Conservation (phyloP, 306 rosid genomes). For the Potentilla sterilis region DNA sequence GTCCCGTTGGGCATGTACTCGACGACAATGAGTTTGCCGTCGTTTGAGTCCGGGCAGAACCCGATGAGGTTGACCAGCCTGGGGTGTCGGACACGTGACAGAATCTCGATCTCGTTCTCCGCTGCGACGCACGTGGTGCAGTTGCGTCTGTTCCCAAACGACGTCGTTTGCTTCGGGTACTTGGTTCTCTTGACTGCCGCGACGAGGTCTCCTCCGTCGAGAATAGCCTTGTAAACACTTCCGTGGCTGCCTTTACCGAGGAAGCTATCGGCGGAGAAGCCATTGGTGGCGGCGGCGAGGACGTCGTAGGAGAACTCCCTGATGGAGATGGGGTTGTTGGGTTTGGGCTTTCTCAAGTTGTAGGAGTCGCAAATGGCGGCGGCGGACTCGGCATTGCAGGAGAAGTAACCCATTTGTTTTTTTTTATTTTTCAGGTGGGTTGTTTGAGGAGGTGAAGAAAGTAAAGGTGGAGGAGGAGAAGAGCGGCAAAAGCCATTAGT, state of each 20-base stretch:
- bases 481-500: conserved; percentile 53
- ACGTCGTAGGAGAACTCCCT: conserved; percentile 47
- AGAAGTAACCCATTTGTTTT: conserved; percentile 55
- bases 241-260: conserved; percentile 91
- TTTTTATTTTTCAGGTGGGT: not conserved
- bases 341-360: conserved; percentile 15
- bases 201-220: conserved; percentile 55
- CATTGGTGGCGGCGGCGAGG: conserved; percentile 51
- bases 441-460: not conserved
- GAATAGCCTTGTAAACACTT: conserved; percentile 62
- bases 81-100: conserved; percentile 52
- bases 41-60: conserved; percentile 44
- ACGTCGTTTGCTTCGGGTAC: conserved; percentile 14
- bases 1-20: conserved; percentile 90
- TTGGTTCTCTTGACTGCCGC: conserved; percentile 78
- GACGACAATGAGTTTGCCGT: conserved; percentile 54
- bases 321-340: conserved; percentile 27
- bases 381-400: conserved; percentile 77
- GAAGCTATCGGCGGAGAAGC: conserved; percentile 61
- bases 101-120: conserved; percentile 92
- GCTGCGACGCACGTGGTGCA: conserved; percentile 49
- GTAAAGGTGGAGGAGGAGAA: not conserved
- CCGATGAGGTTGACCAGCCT: conserved; percentile 82
- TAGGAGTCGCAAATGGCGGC: conserved; percentile 64
- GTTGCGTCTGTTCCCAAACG: conserved; percentile 29